Evolutionary conservation across 192 early-diverging fungal species (phyloP), one percentile per base, ranked within the genome.

Genomic region (Mortierella claussenii): DNA sequence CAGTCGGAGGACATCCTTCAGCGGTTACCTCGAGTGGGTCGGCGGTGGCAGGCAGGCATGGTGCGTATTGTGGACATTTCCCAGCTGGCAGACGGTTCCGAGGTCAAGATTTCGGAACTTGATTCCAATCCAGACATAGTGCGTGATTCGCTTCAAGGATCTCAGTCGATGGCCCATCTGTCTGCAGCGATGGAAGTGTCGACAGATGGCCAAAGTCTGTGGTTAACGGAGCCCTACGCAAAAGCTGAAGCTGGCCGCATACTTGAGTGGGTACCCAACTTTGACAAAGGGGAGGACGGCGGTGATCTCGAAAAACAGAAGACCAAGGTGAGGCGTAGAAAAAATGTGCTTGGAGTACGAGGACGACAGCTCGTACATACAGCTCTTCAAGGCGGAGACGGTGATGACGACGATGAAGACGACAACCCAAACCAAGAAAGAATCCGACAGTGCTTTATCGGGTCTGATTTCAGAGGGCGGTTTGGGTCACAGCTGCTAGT

Each of bases 161-260:
- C 73, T 2, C 73, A 76, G 20, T 61, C 73, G 21, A 62, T 76
- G 73, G 63, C 73, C 0, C 73, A 76, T 61, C 31, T 76, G 6
- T 76, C 73, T 6, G 73, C 73, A 2, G 73, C 63, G 18, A 76
- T 76, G 73, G n/a, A 47, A 23, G 53, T 62, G 11, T 66, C 73
- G 17, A 61, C 65, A 9, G 59, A 76, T 53, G 58, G 58, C 7
- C 53, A 59, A 48, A 76, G 57, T 30, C 43, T 76, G 23, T 76
- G 73, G 73, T 9, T 76, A 9, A 51, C 73, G 9, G 73, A 76
- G 23, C 73, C 73, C 4, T 76, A 66, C 23, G 59, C 73, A 7
- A 57, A 61, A 20, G 34, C 46, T 5, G 73, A 67, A 32, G 52
- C 28, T 10, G 73, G 73, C 7, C 33, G 73, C 0, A 67, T 76